Evolutionary conservation across 164 flowering plant genomes (phyloP).

Genomic region (Chimonanthus salicifolius): DNA sequence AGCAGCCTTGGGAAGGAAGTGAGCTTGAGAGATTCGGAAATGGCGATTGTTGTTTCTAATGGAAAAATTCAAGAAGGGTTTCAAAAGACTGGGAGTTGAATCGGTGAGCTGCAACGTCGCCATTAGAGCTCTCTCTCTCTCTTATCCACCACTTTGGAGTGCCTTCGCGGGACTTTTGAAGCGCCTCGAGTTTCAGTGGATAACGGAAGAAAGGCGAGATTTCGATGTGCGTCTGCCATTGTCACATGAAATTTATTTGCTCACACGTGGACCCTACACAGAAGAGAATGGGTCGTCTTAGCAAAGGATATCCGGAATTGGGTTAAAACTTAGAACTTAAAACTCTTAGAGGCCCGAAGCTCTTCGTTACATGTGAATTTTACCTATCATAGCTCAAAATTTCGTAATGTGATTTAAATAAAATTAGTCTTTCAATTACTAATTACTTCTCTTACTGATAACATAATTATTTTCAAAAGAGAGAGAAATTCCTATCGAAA

Average conservation of each 20-base stretch:
- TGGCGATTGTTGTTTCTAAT: conserved; percentile 5
- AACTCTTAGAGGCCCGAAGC: too few relatives aligned
- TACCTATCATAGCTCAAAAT: too few relatives aligned
- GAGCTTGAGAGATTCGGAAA: conserved; percentile 16
- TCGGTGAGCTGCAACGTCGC: conserved; percentile 32
- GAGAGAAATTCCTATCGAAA: too few relatives aligned
- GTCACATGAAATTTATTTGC: background rate
- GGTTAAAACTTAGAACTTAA: too few relatives aligned
- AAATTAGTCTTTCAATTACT: too few relatives aligned
- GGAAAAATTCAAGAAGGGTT: conserved; percentile 21
- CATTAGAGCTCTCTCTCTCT: conserved; percentile 25
- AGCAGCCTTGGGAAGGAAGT: conserved; percentile 20
- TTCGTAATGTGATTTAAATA: too few relatives aligned
- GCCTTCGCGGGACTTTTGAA: background rate
- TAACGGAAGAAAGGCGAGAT: background rate
- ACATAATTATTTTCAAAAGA: too few relatives aligned
- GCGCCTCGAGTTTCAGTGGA: background rate
- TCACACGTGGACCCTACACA: background rate
- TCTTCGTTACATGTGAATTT: too few relatives aligned
- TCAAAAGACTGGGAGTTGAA: conserved; percentile 22
- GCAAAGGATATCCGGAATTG: too few relatives aligned
- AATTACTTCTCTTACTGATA: too few relatives aligned
- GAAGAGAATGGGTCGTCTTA: too few relatives aligned
- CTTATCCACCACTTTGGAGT: conserved; percentile 16
- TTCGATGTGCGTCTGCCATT: background rate